These are phyloP conservation scores for Penicillium nucicola DNA, from an alignment of 495 filamentous ascomycete genomes.

Conservation along the genomic window DNA sequence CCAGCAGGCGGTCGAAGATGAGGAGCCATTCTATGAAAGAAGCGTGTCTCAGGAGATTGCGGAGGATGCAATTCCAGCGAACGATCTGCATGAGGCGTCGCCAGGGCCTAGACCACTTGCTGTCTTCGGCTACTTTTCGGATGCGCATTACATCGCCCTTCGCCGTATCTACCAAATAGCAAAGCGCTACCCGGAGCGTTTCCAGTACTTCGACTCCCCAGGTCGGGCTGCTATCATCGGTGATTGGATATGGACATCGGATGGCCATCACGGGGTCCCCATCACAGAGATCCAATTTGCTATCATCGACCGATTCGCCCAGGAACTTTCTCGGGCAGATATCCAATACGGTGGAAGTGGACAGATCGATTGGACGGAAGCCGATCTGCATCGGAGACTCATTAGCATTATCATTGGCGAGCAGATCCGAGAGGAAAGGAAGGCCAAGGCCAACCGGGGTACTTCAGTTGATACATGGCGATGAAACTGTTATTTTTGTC, in stretches of 20 bases:
- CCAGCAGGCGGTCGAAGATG: neutral
- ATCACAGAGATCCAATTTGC: slow-evolving; percentile 46
- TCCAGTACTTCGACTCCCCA: slow-evolving; percentile 36
- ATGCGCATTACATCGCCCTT: slow-evolving; percentile 41
- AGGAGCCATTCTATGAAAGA: slow-evolving; percentile 4
- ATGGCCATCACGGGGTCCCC: slow-evolving; percentile 40
- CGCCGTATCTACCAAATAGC: slow-evolving; percentile 41
- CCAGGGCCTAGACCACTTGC: slow-evolving; percentile 25
- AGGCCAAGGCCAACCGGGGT: slow-evolving; percentile 22
- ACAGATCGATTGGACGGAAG: slow-evolving; percentile 44
- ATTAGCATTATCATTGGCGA: slow-evolving; percentile 49
- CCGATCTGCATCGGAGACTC: slow-evolving; percentile 42
- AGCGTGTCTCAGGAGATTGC: neutral
- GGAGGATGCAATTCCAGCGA: slow-evolving; percentile 6
- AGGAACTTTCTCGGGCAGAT: slow-evolving; percentile 37
- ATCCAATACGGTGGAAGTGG: slow-evolving; percentile 38
- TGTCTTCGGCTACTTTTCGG: slow-evolving; percentile 43
- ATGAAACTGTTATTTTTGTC: slow-evolving; percentile 9
- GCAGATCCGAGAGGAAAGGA: slow-evolving; percentile 40
- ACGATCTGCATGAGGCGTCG: slow-evolving; percentile 9
- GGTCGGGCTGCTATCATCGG: slow-evolving; percentile 41
- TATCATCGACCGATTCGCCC: slow-evolving; percentile 43
- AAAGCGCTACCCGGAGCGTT: slow-evolving; percentile 36
- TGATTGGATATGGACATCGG: slow-evolving; percentile 47
- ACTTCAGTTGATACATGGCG: slow-evolving; percentile 31